Conservation (phyloP, 2,329 filamentous ascomycete genomes). For the Plenodomus biglobosus region DNA sequence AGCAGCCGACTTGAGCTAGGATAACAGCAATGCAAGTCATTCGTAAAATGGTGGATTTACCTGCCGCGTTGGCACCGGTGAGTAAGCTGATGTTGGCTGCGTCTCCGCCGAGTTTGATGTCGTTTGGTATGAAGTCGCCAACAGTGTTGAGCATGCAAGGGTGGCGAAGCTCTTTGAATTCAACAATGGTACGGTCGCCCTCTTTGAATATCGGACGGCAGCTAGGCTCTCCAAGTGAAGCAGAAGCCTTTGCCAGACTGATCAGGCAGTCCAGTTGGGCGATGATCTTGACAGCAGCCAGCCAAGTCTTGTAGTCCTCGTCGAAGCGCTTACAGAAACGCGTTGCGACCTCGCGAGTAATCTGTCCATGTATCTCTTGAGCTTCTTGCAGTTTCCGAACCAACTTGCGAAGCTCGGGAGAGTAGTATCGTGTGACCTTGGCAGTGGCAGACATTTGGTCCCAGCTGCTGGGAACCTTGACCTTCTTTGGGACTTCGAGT, state of each 20-base stretch:
- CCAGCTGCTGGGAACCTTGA: conserved; percentile 87
- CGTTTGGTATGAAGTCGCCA: conserved; percentile 94
- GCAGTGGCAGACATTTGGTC: conserved; percentile 95
- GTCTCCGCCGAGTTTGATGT: conserved; percentile 81
- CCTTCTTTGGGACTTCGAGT: conserved; percentile 81
- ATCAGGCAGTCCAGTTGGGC: conserved; percentile 94
- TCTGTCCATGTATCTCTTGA: conserved; percentile 89
- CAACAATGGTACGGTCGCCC: conserved; percentile 79
- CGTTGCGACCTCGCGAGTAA: conserved; percentile 80
- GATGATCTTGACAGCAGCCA: conserved; percentile 84
- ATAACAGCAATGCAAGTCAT: conserved; percentile 98
- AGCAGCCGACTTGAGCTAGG: conserved; percentile 94
- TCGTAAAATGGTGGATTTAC: conserved; percentile 92
- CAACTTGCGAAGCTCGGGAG: conserved; percentile 75
- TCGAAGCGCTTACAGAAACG: conserved; percentile 89
- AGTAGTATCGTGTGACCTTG: conserved; percentile 92
- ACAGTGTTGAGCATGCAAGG: conserved; percentile 91
- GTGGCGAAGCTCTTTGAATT: conserved; percentile 89
- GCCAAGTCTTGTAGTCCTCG: conserved; percentile 79
- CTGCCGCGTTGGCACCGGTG: conserved; percentile 94
- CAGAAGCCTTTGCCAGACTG: conserved; percentile 85
- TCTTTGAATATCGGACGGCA: conserved; percentile 89
- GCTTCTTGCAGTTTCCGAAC: conserved; percentile 90
- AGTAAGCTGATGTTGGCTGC: conserved; percentile 83
- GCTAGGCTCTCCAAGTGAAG: conserved; percentile 78